These are phyloP conservation scores for Citropsis articulata DNA, from an alignment of 345 rosid genomes.

Conservation along the genomic window DNA sequence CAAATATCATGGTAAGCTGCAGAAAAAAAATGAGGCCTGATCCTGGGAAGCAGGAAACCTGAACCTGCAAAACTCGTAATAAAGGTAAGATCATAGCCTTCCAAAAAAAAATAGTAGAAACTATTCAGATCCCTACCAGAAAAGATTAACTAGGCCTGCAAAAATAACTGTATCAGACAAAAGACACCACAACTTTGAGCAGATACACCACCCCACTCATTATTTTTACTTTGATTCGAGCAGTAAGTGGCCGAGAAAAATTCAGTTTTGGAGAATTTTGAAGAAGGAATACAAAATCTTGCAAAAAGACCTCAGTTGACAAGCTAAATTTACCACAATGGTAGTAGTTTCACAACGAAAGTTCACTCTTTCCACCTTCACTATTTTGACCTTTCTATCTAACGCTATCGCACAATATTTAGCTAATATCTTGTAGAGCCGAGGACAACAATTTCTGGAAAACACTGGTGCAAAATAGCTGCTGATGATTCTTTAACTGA, in stretches of 20 bases:
- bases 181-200: neutral
- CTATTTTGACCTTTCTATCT: neutral
- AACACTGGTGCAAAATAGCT: neutral
- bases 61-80: slow-evolving; percentile 41
- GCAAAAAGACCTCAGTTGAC: neutral
- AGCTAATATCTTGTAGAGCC: neutral
- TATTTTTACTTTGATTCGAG: neutral
- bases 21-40: slow-evolving; percentile 27
- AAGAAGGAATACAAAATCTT: neutral
- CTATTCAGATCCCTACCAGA: slow-evolving; percentile 2
- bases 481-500: neutral
- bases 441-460: neutral
- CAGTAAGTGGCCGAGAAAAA: neutral
- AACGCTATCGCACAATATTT: neutral
- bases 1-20: slow-evolving; percentile 40
- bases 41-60: slow-evolving; percentile 43
- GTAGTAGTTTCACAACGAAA: neutral
- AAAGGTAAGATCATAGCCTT: slow-evolving; percentile 23
- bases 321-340: neutral
- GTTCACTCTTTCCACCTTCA: neutral
- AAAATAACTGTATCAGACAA: neutral
- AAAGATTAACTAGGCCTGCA: neutral
- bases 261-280: neutral
- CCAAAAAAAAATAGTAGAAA: neutral
- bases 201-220: neutral